A percentile compares a stretch with the other conserved stretches of the same genome.
Conservation (phyloP, 2,329 filamentous ascomycete genomes). For the Neopestalotiopsis rosae region DNA sequence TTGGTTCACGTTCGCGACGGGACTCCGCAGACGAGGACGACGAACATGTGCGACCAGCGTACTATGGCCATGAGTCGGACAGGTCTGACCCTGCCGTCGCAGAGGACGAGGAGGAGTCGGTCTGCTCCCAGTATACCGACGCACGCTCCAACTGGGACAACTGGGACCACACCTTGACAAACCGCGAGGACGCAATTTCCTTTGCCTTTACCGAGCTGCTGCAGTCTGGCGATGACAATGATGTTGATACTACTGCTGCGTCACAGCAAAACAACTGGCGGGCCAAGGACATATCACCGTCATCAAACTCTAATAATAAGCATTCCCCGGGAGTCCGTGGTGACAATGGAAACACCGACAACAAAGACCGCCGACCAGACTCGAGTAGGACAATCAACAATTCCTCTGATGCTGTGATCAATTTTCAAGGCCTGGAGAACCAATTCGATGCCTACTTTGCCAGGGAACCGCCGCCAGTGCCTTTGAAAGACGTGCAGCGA, state of each 20-base stretch:
- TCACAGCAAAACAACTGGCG: not conserved
- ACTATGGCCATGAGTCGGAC: slow-evolving; percentile 7
- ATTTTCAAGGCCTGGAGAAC: slow-evolving; percentile 1
- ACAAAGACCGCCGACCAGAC: not conserved
- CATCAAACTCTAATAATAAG: not conserved
- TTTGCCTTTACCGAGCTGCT: slow-evolving; percentile 17
- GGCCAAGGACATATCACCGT: not conserved
- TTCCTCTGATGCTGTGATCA: slow-evolving; percentile 13
- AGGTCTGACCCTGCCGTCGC: slow-evolving; percentile 9
- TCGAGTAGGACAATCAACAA: not conserved
- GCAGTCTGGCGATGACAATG: not conserved
- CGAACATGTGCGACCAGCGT: slow-evolving; percentile 2
- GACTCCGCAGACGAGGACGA: slow-evolving; percentile 13
- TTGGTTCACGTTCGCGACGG: slow-evolving; percentile 3
- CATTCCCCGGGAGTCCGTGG: not conserved
- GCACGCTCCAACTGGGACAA: slow-evolving; percentile 13
- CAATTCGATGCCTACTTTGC: slow-evolving; percentile 13
- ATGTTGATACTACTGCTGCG: too few relatives aligned
- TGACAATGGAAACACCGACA: not conserved
- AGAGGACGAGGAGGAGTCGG: not conserved
- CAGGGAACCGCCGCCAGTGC: not conserved
- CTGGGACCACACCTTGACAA: slow-evolving; percentile 11
- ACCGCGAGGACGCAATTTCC: slow-evolving; percentile 16
- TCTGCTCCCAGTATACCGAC: slow-evolving; percentile 11
- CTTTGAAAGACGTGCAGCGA: not conserved